A percentile compares a stretch with the other conserved stretches of the same genome.
These are phyloP conservation scores for Calonectria leucothoes DNA, from an alignment of 2,329 filamentous ascomycete species.

Conservation along the genomic window DNA sequence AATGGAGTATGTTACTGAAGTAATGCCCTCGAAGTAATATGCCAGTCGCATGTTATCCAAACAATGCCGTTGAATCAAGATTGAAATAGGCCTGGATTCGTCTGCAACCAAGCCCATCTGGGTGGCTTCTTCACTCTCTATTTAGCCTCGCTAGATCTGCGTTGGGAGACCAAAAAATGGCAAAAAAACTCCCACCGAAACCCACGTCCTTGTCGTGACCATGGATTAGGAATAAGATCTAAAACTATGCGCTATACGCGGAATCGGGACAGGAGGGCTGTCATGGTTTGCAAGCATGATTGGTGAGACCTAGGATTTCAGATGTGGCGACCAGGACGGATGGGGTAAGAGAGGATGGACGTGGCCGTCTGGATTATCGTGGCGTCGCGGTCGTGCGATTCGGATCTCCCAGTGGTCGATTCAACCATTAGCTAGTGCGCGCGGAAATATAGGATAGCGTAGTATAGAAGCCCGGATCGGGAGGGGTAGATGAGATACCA, in stretches of 20 bases:
- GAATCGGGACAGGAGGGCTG: not conserved
- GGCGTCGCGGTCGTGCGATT: not conserved
- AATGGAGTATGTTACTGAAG: not conserved
- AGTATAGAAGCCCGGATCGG: not conserved
- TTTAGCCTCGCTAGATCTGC: not conserved
- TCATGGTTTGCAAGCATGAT: not conserved
- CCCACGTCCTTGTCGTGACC: not conserved
- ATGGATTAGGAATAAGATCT: not conserved
- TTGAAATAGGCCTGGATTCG: not conserved
- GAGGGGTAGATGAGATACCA: not conserved
- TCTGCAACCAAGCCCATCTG: not conserved
- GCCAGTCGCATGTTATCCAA: not conserved
- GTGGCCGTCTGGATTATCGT: not conserved
- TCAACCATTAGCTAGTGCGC: not conserved
- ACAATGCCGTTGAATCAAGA: not conserved
- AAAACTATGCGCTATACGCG: not conserved
- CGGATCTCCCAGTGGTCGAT: not conserved
- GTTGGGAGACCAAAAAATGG: not conserved
- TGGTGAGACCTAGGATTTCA: not conserved
- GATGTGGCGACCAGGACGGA: not conserved
- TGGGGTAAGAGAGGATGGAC: not conserved
- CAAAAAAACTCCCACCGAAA: not conserved
- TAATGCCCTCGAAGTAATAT: not conserved
- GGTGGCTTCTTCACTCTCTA: not conserved
- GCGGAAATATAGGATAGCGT: not conserved